These are phyloP conservation scores for Coelastrella sp. DNA, from an alignment of 139 green algal genomes.

Conservation along the genomic window DNA sequence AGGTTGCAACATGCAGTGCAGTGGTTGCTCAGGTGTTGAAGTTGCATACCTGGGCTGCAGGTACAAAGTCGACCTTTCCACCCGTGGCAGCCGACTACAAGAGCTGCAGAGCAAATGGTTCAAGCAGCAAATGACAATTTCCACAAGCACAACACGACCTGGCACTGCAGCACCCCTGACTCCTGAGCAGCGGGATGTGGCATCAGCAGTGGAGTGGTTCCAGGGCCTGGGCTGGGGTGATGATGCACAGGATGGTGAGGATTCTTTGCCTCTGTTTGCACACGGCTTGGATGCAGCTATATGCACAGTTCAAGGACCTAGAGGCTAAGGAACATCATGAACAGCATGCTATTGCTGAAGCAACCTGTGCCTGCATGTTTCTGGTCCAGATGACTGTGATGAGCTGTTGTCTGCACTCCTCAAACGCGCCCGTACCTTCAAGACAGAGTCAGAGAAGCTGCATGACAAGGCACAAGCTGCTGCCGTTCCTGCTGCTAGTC, in stretches of 20 bases:
- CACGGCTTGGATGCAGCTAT: no score
- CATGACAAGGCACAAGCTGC: constrained; percentile 6
- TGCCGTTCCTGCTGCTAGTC: neutral
- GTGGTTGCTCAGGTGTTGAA: neutral
- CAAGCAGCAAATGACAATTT: constrained; percentile 23
- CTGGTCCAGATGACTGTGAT: constrained; percentile 42
- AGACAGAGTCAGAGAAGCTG: constrained; percentile 45
- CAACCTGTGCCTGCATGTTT: neutral
- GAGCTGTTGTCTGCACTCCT: constrained; percentile 50
- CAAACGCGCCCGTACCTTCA: constrained; percentile 45
- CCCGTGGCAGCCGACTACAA: constrained; percentile 51
- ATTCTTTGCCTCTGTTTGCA: no score
- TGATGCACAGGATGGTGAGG: neutral
- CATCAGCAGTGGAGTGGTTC: constrained; percentile 43
- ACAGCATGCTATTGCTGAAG: neutral
- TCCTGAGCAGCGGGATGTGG: constrained; percentile 47
- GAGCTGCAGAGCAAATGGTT: constrained; percentile 66
- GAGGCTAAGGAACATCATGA: no score
- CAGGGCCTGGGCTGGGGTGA: constrained; percentile 35
- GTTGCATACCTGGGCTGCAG: constrained; percentile 12
- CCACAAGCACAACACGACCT: neutral
- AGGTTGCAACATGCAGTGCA: neutral
- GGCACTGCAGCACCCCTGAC: constrained; percentile 19
- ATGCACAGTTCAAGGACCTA: no score
- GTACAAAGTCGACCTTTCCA: constrained; percentile 50